phyloP scores from a whole-genome alignment of 2,329 filamentous ascomycete species.

The Penicillium sp. region DNA sequence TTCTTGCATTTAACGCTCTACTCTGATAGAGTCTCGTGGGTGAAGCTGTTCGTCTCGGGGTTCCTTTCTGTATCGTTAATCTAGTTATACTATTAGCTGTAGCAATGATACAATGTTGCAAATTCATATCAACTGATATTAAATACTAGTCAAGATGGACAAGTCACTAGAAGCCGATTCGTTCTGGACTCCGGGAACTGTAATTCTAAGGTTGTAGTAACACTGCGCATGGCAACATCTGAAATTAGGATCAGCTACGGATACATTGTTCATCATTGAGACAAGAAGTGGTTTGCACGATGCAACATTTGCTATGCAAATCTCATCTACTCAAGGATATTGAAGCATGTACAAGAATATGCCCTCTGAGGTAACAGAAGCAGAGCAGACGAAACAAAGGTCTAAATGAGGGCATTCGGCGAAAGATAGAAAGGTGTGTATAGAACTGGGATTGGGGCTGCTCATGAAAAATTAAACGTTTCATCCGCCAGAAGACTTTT shows the following conservation, averaged over 20 bases:
- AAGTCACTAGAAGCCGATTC: too few species aligned
- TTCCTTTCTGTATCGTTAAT: not conserved
- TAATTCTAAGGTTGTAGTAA: too few species aligned
- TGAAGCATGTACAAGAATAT: slow-evolving; percentile 25
- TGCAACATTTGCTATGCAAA: slow-evolving; percentile 10
- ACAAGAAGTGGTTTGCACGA: slow-evolving; percentile 7
- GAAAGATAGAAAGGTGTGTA: not conserved
- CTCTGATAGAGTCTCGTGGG: not conserved
- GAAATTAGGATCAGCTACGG: not conserved
- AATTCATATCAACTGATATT: not conserved
- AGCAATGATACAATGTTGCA: not conserved
- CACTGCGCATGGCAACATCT: too few species aligned
- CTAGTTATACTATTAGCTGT: not conserved
- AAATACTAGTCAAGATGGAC: too few species aligned
- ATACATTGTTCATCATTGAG: not conserved
- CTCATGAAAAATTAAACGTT: slow-evolving; percentile 19
- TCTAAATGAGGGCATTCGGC: slow-evolving; percentile 5
- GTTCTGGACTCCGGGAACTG: too few species aligned
- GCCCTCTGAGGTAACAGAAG: slow-evolving; percentile 3
- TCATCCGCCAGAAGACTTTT: slow-evolving; percentile 12
- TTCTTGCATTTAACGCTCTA: not conserved
- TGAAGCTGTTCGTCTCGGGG: not conserved
- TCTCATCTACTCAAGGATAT: slow-evolving; percentile 11
- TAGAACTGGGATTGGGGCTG: slow-evolving; percentile 14
- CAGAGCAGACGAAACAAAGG: not conserved